A percentile compares a stretch with the other conserved stretches of the same genome.
Evolutionary conservation across 2,329 filamentous ascomycete genomes (phyloP).

Genomic region (Cordyceps fumosorosea): DNA sequence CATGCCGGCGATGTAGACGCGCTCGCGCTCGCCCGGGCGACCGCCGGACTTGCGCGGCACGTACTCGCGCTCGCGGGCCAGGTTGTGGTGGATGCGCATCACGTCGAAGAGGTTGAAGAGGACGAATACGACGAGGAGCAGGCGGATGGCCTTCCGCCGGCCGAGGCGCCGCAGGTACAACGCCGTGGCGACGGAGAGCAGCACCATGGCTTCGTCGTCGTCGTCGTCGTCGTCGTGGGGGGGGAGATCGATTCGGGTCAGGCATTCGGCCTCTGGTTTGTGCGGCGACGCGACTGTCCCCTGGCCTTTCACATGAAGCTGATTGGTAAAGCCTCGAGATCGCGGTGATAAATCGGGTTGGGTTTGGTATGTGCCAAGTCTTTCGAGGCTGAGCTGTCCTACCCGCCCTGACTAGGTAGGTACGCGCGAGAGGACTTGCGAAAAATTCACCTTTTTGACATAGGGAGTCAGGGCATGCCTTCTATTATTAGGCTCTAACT

Average conservation of each 20-base stretch:
- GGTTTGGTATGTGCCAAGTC: not conserved
- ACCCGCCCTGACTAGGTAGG: not conserved
- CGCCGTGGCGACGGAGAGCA: slow-evolving; percentile 24
- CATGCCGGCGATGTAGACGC: slow-evolving; percentile 62
- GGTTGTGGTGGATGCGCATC: slow-evolving; percentile 30
- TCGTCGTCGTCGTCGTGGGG: not conserved
- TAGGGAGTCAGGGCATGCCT: too few relatives aligned
- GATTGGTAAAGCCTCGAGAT: not conserved
- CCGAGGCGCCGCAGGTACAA: slow-evolving; percentile 31
- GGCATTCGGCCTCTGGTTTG: not conserved
- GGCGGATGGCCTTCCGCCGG: slow-evolving; percentile 28
- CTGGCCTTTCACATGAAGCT: slow-evolving; percentile 2
- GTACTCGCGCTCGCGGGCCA: slow-evolving; percentile 23
- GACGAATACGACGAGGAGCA: slow-evolving; percentile 28
- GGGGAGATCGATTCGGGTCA: not conserved
- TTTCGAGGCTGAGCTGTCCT: not conserved
- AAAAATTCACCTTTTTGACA: too few relatives aligned
- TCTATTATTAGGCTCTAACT: too few relatives aligned
- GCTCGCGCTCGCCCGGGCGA: slow-evolving; percentile 20
- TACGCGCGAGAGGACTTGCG: too few relatives aligned
- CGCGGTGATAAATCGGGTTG: not conserved
- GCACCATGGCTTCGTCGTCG: slow-evolving; percentile 17
- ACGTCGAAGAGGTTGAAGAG: slow-evolving; percentile 34
- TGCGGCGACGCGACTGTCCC: not conserved
- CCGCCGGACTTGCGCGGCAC: slow-evolving; percentile 18